Conservation (phyloP, 140 eudicot genomes). For the Ambrosia hybrid region DNA sequence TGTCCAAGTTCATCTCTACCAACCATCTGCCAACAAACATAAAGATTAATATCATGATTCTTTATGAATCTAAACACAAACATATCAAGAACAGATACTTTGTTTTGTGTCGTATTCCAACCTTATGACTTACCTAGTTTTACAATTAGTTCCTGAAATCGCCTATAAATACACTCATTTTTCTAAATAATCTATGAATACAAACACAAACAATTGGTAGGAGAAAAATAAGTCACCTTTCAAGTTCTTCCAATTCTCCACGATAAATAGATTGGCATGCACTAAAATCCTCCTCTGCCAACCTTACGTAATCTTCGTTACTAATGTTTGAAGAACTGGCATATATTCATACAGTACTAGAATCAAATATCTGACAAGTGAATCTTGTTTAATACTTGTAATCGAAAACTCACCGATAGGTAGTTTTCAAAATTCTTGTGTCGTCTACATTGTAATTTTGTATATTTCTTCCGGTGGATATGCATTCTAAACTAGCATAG, state of each 20-base stretch:
- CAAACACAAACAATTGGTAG: not conserved
- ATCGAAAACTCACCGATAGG: constrained; percentile 44
- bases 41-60: not conserved
- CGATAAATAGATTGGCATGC: not conserved
- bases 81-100: not conserved
- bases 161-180: no score
- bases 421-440: constrained; percentile 55
- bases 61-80: not conserved
- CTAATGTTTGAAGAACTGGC: constrained; percentile 58
- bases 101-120: no score
- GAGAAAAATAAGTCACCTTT: not conserved
- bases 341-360: not conserved
- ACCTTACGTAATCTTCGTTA: constrained; percentile 45
- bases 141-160: no score
- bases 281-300: not conserved
- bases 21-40: constrained; percentile 57
- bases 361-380: no score
- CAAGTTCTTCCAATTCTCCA: not conserved
- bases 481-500: constrained; percentile 49
- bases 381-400: not conserved
- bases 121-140: no score
- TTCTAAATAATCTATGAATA: no score
- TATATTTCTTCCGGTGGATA: constrained; percentile 59
- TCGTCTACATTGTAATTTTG: constrained; percentile 48
- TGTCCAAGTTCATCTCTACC: constrained; percentile 52